Base-by-base conservation (phyloP, 2,329 filamentous ascomycete species). In the Coniella vitis region DNA sequence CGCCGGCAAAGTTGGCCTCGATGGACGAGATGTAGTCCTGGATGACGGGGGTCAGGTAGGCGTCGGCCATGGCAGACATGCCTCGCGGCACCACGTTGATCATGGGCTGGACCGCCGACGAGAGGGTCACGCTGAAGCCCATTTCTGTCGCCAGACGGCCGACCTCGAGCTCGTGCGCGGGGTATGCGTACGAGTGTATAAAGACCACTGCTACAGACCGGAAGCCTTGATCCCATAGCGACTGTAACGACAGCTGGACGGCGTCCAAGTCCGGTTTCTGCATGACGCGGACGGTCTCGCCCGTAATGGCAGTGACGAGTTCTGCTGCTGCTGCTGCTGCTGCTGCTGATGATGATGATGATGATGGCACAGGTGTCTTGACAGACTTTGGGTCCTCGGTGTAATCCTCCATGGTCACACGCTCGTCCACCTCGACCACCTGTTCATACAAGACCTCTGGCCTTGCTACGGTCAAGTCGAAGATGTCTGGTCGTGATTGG, bases 121-220 rank as follows among this genome's bases (percentile, higher is more conserved):
- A 70, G 5, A 63, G 57, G 0, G 64, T 68, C 7, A 67, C 65
- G 16, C 31, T 66, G 19, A 68, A 66, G 73, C 69, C 69, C 58
- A 71, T 66, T 7, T 67, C 61, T 3, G 55, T 52, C 0, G 69
- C 69, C 0, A 72, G 49, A 1, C 56, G 54, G 14, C 61, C 62
- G 12, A 71, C 61, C 22, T 62, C 59, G 1, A 65, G 51, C 49
- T 72, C 69, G 53, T 86, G 83, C 25, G 76, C 71, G 3, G 80
- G 81, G 57, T 78, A 86, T 2, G 81, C 83, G 58, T 90, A 90
- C 8, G 83, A 83, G 59, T 90, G 86, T 71, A 88, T 84, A 48
- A 89, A 69, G 51, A 81, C 84, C 2, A 90, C 79, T 3, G 69
- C 69, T 0, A 72, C 45, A 14, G 63, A 67, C 9, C 61, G 37